phyloP scores from a whole-genome alignment of 805 yeast genomes.

The Tetrapisispora arboricola region DNA sequence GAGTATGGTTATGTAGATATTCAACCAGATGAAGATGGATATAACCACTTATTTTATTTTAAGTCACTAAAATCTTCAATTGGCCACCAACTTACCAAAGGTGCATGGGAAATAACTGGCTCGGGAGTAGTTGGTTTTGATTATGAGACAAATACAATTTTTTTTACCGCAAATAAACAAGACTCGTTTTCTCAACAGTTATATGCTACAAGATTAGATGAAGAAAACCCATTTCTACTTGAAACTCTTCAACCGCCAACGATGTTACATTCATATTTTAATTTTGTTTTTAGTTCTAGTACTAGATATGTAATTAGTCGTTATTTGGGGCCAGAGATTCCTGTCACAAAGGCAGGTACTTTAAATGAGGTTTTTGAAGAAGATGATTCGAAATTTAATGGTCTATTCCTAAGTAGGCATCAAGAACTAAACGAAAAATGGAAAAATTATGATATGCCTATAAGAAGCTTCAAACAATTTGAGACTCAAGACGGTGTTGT shows the following conservation, averaged over 20 bases:
- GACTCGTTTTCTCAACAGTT: constrained; percentile 45
- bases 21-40: constrained; percentile 41
- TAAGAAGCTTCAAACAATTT: constrained; percentile 31
- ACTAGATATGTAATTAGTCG: constrained; percentile 35
- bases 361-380: constrained; percentile 8
- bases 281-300: constrained; percentile 45
- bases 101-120: constrained; percentile 44
- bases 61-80: constrained; percentile 32
- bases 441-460: constrained; percentile 39
- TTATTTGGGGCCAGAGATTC: constrained; percentile 19
- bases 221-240: constrained; percentile 6
- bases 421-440: constrained; percentile 11
- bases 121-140: constrained; percentile 40
- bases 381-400: constrained; percentile 5
- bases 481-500: constrained; percentile 31
- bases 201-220: constrained; percentile 36
- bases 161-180: constrained; percentile 44
- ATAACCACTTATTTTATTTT: constrained; percentile 55
- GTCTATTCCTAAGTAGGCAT: constrained; percentile 11
- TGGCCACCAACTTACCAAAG: constrained; percentile 36
- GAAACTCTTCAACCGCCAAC: constrained; percentile 15
- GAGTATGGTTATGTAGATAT: constrained; percentile 54
- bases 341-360: constrained; percentile 21
- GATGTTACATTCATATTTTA: constrained; percentile 27
- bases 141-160: constrained; percentile 36